Conservation (phyloP, 2,329 filamentous ascomycete species). For the Colletotrichum tamarilloi region DNA sequence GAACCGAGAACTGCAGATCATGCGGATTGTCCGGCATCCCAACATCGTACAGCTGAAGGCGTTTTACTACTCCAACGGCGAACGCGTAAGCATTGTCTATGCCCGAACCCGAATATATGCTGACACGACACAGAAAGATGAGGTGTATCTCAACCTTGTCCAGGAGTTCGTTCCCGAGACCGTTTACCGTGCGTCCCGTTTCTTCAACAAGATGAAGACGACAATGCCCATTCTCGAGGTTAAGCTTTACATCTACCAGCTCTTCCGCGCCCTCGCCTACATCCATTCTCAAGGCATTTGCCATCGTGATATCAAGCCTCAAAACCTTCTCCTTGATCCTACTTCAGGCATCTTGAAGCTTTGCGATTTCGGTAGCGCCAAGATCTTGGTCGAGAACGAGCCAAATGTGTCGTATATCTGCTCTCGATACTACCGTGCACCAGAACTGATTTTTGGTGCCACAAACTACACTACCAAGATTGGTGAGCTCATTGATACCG, state of each 20-base stretch:
- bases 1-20: conserved; percentile 99
- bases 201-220: conserved; percentile 99
- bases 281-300: conserved; percentile 99
- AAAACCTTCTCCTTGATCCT: conserved; percentile 95
- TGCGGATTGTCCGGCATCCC: conserved; percentile 98
- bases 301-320: conserved; percentile 98
- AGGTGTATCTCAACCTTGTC: conserved; percentile 98
- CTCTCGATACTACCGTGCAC: conserved; percentile 97
- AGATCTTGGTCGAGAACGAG: conserved; percentile 98
- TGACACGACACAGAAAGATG: conserved; percentile 77
- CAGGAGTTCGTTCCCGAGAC: conserved; percentile 99
- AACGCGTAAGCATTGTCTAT: conserved; percentile 74
- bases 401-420: conserved; percentile 99
- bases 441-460: conserved; percentile 97
- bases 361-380: conserved; percentile 98
- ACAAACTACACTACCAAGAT: conserved; percentile 99
- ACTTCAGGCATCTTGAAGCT: conserved; percentile 93
- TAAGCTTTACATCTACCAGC: conserved; percentile 99
- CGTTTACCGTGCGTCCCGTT: conserved; percentile 95
- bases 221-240: conserved; percentile 99
- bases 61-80: conserved; percentile 99
- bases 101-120: neutral
- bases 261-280: conserved; percentile 97
- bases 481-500: conserved; percentile 70
- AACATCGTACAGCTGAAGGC: conserved; percentile 99